Conservation (phyloP, 768 basidiomycete genomes). For the Coprinopsis strossmayeri region DNA sequence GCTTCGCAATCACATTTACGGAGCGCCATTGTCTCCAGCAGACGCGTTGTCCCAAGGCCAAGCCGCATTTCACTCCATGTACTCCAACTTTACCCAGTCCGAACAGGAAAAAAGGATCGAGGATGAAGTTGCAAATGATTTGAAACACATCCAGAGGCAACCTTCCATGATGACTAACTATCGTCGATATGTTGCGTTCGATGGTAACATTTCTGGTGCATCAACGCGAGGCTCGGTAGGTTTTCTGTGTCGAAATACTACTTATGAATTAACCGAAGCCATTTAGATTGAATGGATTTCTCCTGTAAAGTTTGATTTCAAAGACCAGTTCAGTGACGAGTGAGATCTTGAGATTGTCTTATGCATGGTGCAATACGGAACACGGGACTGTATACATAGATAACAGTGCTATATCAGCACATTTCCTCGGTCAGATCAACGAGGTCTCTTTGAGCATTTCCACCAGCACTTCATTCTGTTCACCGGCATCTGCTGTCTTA, state of each 20-base stretch:
- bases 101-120: conserved; percentile 34
- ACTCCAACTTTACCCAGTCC: conserved; percentile 23
- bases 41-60: conserved; percentile 40
- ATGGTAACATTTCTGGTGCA: not conserved
- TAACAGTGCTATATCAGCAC: too few relatives aligned
- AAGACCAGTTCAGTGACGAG: conserved; percentile 32
- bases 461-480: not conserved
- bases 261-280: not conserved
- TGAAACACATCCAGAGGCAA: conserved; percentile 52
- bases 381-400: too few relatives aligned
- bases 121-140: conserved; percentile 39
- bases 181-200: conserved; percentile 55
- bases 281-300: conserved; percentile 53
- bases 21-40: conserved; percentile 25
- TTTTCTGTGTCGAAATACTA: not conserved
- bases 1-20: conserved; percentile 29
- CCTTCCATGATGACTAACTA: conserved; percentile 55
- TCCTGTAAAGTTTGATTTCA: conserved; percentile 44
- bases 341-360: not conserved
- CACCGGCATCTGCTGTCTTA: not conserved
- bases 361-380: too few relatives aligned
- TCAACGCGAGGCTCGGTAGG: not conserved
- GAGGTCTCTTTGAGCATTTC: not conserved
- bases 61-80: conserved; percentile 30
- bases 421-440: not conserved